Evolutionary conservation across 257 asterid genomes (phyloP), one percentile per base, ranked within the genome.

Genomic region (Nicotiana obtusifolia): DNA sequence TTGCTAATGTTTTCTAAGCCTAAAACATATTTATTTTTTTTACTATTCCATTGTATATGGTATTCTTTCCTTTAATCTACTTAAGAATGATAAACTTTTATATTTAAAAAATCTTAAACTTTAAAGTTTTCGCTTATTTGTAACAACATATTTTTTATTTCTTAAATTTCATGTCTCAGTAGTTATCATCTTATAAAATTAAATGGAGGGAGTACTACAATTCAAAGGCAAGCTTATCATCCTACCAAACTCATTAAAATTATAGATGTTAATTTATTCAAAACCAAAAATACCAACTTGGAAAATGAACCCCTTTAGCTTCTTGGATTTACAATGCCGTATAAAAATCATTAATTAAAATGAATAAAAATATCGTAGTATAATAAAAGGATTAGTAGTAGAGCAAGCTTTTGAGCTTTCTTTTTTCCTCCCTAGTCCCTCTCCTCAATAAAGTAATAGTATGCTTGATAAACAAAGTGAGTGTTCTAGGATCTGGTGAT

Each of bases 401-500:
- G 49, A 59, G 73, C 52, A 16, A 78, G 62, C 80, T 82, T 79
- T 82, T 82, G 84, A 85, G 83, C 83, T 67, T 78, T 80, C 10
- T 56, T 83, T 82, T 82, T 60, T 68, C 62, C 57, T 37, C 68
- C 3, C 69, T 78, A 83, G 83, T 68, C 81, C 57, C 16, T 79
- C 19, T 56, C 5, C 77, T 41, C n/a, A 47, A 76, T 10, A 28
- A 81, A 52, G 67, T 65, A 76, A 31, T 52, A 5, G 64, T 53
- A 67, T 41, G 57, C 60, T 9, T 9, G 76, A 78, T 47, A 41
- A 54, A 76, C 68, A 22, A 82, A 64, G 73, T 15, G 62, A 52
- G 35, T 49, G 81, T 60, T 83, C 86, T 88, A 68, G 91, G 92
- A 90, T 89, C 89, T 71, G 92, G 86, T 84, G 88, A 86, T 85